Evolutionary conservation across 2,329 filamentous ascomycete species (phyloP), one percentile per base, ranked within the genome.

Genomic region (Pseudocercospora musae): DNA sequence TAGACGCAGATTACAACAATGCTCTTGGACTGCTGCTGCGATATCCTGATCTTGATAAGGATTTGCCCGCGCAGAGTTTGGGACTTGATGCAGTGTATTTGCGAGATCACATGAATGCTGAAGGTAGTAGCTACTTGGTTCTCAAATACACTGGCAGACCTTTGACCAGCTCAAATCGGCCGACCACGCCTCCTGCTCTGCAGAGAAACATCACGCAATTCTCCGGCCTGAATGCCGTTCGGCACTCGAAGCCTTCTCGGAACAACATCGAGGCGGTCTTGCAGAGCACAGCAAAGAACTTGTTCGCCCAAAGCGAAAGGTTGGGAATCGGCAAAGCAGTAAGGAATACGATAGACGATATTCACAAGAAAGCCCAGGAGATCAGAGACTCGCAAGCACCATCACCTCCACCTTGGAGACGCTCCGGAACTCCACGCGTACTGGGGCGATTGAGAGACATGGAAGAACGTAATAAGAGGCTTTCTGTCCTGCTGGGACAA

Each of bases 1-100:
- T 98, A 25, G 87, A 91, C 66, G 88, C 91, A 11, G 94, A 98
- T 75, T 96, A 96, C 72, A 94, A 95, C 1, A 85, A 87, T 37
- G 94, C 91, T 8, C 80, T 99, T 58, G 89, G 91, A 60, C 78
- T 96, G 1, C 80, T 98, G 25, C 83, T 98, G 1, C 91, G 91
- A 70, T 98, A 98, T 68, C 92, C 92, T 1, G 89, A 93, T 15
- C 67, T 68, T 6, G 66, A 66, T 13, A 66, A 65, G 25, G 62
- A 66, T 5, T 60, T 68, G 18, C 60, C 70, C 10, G 65, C 73
- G 18, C 86, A 89, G 67, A 31, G 48, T 29, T 62, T 79, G 95
- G 90, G 96, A 52, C 85, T 91, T 62, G 95, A 99, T 76, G 95
- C 92, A 0, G 75, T 95, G 2, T 91, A 89, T 71, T 81, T 96